phyloP scores from a whole-genome alignment of 306 rosid genomes.

The Senna tora region DNA sequence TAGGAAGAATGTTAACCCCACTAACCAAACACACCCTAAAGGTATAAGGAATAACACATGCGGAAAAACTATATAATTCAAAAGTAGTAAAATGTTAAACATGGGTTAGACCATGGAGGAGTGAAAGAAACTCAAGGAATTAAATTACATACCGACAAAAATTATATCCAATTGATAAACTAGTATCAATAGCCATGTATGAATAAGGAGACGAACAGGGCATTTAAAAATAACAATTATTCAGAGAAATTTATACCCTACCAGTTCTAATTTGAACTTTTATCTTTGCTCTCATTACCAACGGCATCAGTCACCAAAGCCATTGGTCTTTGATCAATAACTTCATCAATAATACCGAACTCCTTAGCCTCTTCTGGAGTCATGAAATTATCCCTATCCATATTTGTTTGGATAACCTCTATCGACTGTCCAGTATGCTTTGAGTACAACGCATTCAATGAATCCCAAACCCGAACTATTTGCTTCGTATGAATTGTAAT shows the following conservation, averaged over 20 bases:
- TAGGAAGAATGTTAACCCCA: no score
- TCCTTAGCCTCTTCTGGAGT: conserved; percentile 84
- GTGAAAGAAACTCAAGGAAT: background rate
- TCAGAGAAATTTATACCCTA: conserved; percentile 52
- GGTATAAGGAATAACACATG: background rate
- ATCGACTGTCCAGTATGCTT: conserved; percentile 78
- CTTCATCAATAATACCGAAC: conserved; percentile 92
- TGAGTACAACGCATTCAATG: conserved; percentile 68
- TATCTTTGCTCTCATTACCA: conserved; percentile 65
- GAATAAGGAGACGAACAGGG: conserved; percentile 23
- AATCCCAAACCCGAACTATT: conserved; percentile 83
- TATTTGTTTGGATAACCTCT: conserved; percentile 67
- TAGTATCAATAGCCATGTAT: conserved; percentile 36
- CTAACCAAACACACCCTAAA: no score
- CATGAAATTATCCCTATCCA: conserved; percentile 94
- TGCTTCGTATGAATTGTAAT: conserved; percentile 90
- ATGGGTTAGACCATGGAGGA: background rate
- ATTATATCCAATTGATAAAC: conserved; percentile 37
- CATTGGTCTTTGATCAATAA: conserved; percentile 87
- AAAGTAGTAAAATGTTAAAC: background rate
- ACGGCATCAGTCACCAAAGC: conserved; percentile 88
- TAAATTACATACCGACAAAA: conserved; percentile 20
- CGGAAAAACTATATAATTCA: background rate
- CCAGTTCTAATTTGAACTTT: conserved; percentile 52
- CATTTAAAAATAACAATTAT: conserved; percentile 34